Conservation (phyloP, 2,329 filamentous ascomycete species). For the Hypoxylon sp. region DNA sequence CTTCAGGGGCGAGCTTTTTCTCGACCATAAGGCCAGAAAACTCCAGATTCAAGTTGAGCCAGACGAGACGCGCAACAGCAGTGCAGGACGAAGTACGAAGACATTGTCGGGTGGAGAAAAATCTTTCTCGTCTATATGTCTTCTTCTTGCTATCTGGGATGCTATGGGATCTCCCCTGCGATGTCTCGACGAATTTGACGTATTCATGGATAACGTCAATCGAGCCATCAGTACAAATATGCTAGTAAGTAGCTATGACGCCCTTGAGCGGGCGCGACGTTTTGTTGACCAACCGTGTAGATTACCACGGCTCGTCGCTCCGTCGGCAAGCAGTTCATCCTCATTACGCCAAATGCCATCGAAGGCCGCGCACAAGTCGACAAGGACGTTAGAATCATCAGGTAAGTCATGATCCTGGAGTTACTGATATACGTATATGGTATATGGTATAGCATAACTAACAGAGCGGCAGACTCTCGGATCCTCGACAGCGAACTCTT, state of each 20-base stretch:
- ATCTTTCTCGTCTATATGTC: constrained; percentile 95
- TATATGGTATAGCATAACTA: constrained; percentile 33
- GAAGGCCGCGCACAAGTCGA: constrained; percentile 64
- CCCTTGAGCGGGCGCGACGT: not conserved
- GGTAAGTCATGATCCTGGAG: constrained; percentile 52
- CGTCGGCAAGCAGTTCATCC: constrained; percentile 91
- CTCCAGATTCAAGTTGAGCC: constrained; percentile 82
- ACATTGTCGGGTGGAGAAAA: constrained; percentile 97
- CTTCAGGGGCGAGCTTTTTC: constrained; percentile 81
- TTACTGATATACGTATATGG: not conserved
- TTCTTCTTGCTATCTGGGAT: constrained; percentile 93
- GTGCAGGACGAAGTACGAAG: constrained; percentile 81
- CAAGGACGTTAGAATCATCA: constrained; percentile 80
- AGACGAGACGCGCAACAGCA: constrained; percentile 72
- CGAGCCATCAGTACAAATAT: constrained; percentile 91
- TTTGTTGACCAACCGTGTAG: constrained; percentile 52
- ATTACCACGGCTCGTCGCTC: constrained; percentile 85
- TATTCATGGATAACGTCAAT: constrained; percentile 99
- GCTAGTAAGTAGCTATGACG: constrained; percentile 74
- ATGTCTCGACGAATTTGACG: constrained; percentile 97
- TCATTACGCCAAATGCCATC: constrained; percentile 94
- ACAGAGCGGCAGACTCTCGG: constrained; percentile 57
- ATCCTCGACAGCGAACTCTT: constrained; percentile 65
- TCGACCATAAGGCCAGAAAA: constrained; percentile 78
- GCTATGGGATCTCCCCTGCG: constrained; percentile 96